phyloP scores from a whole-genome alignment of 768 basidiomycete genomes.

The Amanita pallidorosea region DNA sequence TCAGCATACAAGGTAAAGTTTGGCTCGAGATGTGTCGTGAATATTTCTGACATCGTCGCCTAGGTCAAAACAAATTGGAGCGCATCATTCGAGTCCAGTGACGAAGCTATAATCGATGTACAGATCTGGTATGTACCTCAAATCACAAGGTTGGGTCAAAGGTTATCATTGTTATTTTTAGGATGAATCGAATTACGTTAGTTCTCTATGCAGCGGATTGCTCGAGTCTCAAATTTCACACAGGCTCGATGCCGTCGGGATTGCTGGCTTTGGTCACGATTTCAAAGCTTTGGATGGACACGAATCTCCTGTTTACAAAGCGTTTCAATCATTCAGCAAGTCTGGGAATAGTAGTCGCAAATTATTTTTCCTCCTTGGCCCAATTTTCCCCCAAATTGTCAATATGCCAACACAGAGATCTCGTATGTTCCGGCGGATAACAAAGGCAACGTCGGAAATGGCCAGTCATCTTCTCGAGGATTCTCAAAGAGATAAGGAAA shows the following conservation, averaged over 20 bases:
- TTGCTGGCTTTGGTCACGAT: slow-evolving; percentile 49
- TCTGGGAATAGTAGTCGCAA: slow-evolving; percentile 11
- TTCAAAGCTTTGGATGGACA: slow-evolving; percentile 44
- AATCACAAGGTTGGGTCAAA: background rate
- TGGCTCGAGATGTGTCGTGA: background rate
- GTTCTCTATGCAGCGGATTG: background rate
- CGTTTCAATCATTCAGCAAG: slow-evolving; percentile 25
- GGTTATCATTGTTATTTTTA: slow-evolving; percentile 1
- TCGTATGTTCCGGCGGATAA: slow-evolving; percentile 19
- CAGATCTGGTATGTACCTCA: slow-evolving; percentile 27
- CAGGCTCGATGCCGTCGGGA: slow-evolving; percentile 47
- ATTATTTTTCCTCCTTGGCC: slow-evolving; percentile 23
- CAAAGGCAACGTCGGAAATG: slow-evolving; percentile 24
- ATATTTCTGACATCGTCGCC: background rate
- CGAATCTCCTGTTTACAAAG: slow-evolving; percentile 25
- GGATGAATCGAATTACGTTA: slow-evolving; percentile 38
- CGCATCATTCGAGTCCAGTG: slow-evolving; percentile 14
- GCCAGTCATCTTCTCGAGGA: slow-evolving; percentile 27
- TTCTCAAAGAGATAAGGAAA: slow-evolving; percentile 22
- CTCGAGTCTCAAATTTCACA: background rate
- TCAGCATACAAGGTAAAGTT: slow-evolving; percentile 34
- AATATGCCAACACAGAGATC: slow-evolving; percentile 25
- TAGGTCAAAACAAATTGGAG: slow-evolving; percentile 25
- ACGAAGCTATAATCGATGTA: slow-evolving; percentile 30
- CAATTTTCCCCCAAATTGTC: slow-evolving; percentile 23